phyloP scores from a whole-genome alignment of 805 yeast genomes.

The Priceomyces carsonii region DNA sequence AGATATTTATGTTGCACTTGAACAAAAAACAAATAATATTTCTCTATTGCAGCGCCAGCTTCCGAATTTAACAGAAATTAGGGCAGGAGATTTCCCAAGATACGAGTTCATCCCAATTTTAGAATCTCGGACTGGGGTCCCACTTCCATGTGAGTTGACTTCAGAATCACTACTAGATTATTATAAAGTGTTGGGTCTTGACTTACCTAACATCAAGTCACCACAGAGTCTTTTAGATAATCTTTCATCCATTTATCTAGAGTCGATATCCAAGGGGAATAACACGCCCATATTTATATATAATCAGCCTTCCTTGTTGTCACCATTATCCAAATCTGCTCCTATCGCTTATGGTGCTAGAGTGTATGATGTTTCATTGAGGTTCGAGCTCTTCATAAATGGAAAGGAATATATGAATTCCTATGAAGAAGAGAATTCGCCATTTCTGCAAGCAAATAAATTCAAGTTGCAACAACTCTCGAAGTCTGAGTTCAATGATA shows the following conservation, averaged over 20 bases:
- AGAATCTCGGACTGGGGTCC: conserved; percentile 51
- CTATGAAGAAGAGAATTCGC: conserved; percentile 94
- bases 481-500: conserved; percentile 50
- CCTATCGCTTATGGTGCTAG: conserved; percentile 24
- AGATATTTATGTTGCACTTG: conserved; percentile 30
- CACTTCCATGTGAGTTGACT: conserved; percentile 47
- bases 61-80: conserved; percentile 15
- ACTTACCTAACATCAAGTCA: conserved; percentile 41
- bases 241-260: conserved; percentile 62
- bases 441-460: conserved; percentile 65
- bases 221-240: conserved; percentile 65
- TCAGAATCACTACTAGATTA: conserved; percentile 43
- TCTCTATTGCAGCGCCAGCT: conserved; percentile 16
- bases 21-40: conserved; percentile 10
- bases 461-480: conserved; percentile 58
- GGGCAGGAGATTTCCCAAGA: conserved; percentile 18
- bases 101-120: conserved; percentile 70
- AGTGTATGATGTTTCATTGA: conserved; percentile 49
- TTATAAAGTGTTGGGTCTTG: conserved; percentile 36
- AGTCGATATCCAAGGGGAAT: conserved; percentile 51
- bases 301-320: conserved; percentile 81
- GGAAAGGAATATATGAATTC: conserved; percentile 89
- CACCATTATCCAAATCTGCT: conserved; percentile 83
- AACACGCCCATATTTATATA: conserved; percentile 67
- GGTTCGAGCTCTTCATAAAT: conserved; percentile 83